Evolutionary conservation across 192 early-diverging fungal species (phyloP).

Genomic region (Coemansia sp.): DNA sequence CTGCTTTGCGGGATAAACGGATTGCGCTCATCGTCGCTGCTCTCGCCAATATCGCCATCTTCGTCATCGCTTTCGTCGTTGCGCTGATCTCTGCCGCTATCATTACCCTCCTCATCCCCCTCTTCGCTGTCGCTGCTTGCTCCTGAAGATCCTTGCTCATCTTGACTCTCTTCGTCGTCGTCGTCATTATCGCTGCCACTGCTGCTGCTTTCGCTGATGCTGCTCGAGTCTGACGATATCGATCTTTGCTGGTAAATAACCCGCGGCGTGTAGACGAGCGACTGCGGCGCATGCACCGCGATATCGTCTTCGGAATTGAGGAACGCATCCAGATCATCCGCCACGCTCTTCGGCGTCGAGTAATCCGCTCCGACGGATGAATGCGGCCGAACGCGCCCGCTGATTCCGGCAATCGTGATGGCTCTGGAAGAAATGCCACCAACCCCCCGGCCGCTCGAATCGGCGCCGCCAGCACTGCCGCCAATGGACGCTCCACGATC

Average conservation of each 20-base stretch:
- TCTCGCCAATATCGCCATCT: background rate
- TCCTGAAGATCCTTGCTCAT: background rate
- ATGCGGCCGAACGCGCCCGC: constrained; percentile 26
- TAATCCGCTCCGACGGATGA: constrained; percentile 19
- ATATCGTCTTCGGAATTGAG: constrained; percentile 34
- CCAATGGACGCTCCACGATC: constrained; percentile 19
- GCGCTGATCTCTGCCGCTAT: background rate
- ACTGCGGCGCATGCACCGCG: background rate
- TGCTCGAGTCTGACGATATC: constrained; percentile 14
- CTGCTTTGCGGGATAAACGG: constrained; percentile 8
- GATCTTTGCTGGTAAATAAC: constrained; percentile 28
- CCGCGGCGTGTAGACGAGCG: background rate
- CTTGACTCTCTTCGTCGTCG: constrained; percentile 6
- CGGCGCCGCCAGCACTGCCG: background rate
- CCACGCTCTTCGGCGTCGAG: constrained; percentile 36
- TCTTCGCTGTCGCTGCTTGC: background rate
- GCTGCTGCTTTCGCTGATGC: background rate
- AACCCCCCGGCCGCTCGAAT: background rate
- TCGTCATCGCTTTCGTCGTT: background rate
- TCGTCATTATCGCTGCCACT: constrained; percentile 1
- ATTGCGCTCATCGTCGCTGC: constrained; percentile 8
- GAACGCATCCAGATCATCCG: constrained; percentile 50
- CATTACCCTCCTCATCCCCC: background rate
- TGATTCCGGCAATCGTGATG: constrained; percentile 45
- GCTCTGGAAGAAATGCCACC: constrained; percentile 7